phyloP scores from a whole-genome alignment of 345 rosid genomes.

The Dipteronia sinensis region DNA sequence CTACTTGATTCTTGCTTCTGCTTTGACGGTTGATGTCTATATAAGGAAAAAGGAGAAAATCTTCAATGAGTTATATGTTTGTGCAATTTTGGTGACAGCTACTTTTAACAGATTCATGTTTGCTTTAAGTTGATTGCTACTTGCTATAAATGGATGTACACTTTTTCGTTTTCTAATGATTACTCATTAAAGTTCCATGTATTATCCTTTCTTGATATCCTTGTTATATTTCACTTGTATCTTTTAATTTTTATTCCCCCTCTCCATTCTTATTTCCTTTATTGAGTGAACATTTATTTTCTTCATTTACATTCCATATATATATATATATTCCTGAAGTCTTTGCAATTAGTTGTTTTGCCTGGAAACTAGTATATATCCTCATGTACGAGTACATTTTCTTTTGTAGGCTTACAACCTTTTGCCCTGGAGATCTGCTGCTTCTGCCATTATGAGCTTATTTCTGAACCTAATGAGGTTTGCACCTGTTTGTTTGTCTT shows the following conservation, averaged over 20 bases:
- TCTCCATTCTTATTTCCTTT: neutral
- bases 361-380: neutral
- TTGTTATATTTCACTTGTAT: neutral
- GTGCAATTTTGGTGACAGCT: neutral
- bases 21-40: neutral
- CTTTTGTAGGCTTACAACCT: neutral
- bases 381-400: conserved; percentile 7
- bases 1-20: neutral
- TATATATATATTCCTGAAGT: neutral
- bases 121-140: neutral
- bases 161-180: neutral
- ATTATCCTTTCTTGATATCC: neutral
- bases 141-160: neutral
- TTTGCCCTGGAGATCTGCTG: neutral
- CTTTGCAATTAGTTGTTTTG: conserved; percentile 3
- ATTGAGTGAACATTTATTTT: neutral
- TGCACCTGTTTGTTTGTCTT: neutral
- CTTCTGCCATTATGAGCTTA: conserved; percentile 1
- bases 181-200: neutral
- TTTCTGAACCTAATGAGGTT: conserved; percentile 8
- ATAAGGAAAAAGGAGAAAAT: neutral
- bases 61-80: neutral
- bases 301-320: neutral
- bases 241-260: neutral
- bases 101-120: neutral